phyloP scores from a whole-genome alignment of 78 protist species.

The Paratrimastix pyriformis region DNA sequence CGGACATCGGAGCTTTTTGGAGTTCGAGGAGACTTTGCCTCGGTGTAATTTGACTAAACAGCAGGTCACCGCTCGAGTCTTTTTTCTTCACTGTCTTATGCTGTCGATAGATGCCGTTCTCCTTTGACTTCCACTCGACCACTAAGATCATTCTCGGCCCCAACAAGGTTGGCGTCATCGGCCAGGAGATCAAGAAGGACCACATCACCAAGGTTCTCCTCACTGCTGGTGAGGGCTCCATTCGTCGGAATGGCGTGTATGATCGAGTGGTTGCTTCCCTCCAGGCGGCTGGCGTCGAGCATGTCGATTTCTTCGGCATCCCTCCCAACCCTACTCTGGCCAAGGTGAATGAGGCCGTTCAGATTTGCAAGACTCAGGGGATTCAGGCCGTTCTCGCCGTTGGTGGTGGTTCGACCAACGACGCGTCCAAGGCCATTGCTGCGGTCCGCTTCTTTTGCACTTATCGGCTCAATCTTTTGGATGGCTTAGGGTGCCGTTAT shows the following conservation, averaged over 20 bases:
- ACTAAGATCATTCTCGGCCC: background rate
- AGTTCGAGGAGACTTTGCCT: too few relatives aligned
- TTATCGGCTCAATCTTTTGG: too few relatives aligned
- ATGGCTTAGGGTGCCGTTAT: background rate
- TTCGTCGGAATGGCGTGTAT: background rate
- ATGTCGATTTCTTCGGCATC: background rate
- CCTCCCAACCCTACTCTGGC: background rate
- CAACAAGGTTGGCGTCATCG: background rate
- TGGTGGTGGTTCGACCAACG: background rate
- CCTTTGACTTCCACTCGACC: background rate
- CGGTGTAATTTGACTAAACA: too few relatives aligned
- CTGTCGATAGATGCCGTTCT: background rate
- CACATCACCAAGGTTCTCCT: background rate
- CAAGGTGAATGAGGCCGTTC: background rate
- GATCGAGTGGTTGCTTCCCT: background rate
- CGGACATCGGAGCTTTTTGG: too few relatives aligned
- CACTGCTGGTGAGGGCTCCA: background rate
- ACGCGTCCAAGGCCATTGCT: background rate
- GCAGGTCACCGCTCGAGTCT: too few relatives aligned
- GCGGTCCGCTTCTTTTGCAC: too few relatives aligned
- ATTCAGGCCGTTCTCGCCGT: background rate
- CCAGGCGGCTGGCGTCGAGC: background rate
- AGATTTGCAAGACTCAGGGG: background rate
- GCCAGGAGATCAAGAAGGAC: background rate
- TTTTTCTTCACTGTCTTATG: background rate